These are phyloP conservation scores for Pythium pectinolyticum DNA, from an alignment of 352 stramenopile genomes.

Conservation along the genomic window DNA sequence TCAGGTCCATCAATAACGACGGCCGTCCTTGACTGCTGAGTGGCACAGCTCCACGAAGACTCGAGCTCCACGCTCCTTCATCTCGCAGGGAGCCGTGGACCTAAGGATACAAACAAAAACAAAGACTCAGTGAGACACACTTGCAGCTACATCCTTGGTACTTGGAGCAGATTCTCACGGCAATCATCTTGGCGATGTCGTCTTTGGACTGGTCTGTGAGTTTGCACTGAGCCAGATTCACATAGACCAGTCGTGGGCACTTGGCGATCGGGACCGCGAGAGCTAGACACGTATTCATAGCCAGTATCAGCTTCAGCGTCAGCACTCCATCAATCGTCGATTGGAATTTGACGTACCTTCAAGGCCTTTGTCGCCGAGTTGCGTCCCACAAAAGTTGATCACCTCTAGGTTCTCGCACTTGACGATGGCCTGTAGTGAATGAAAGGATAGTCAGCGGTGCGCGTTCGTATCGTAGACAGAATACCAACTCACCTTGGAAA, in stretches of 20 bases:
- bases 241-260: slow-evolving; percentile 35
- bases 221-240: slow-evolving; percentile 44
- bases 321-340: neutral
- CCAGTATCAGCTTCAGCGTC: neutral
- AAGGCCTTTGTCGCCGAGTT: slow-evolving; percentile 19
- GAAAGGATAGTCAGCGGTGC: neutral
- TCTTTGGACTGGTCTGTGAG: slow-evolving; percentile 54
- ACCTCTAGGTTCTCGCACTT: slow-evolving; percentile 23
- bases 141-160: too few species aligned
- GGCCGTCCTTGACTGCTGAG: slow-evolving; percentile 8
- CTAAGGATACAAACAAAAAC: slow-evolving; percentile 19
- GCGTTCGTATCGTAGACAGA: neutral
- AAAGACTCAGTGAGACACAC: slow-evolving; percentile 1
- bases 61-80: slow-evolving; percentile 57
- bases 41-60: slow-evolving; percentile 37
- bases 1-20: slow-evolving; percentile 47
- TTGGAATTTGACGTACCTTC: slow-evolving; percentile 30
- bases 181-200: slow-evolving; percentile 63
- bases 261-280: slow-evolving; percentile 36
- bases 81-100: slow-evolving; percentile 55
- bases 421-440: neutral
- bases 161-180: slow-evolving; percentile 23
- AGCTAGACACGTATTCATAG: neutral
- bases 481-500: slow-evolving; percentile 16
- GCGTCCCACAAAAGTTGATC: slow-evolving; percentile 6